Base-by-base conservation (phyloP, 495 filamentous ascomycete genomes). In the Penicillium canariense region DNA sequence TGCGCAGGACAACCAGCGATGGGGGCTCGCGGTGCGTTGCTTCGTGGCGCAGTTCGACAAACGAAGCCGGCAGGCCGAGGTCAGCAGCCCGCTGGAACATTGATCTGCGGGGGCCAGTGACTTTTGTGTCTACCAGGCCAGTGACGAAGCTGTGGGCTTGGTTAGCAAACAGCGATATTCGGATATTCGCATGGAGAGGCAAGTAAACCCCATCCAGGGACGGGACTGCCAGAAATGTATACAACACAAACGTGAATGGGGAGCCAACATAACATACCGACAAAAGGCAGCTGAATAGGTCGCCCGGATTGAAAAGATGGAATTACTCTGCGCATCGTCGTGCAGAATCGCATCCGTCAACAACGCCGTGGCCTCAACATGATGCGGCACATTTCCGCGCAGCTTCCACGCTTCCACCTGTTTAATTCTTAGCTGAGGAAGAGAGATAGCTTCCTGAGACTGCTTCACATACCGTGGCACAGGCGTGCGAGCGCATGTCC, bases 21-120 rank as follows among this genome's bases (percentile, higher is more conserved):
- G 93, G 92, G 49, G 96, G 72, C 61, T 90, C 87, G 57, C 91
- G 87, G 68, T 97, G 93, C 32, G 90, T 94, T 28, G 88, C 88
- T 67, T 94, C 87, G 63, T 97, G 93, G 15, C 93, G 79, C 47
- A 96, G 74, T 71, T 96, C 91, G 31, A 97, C 91, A 67, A 96
- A 94, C 0, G 87, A 84, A 7, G 85, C 84, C 4, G 92, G 90
- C 18, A 97, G 76, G 0, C 85, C 87, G 15, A 94, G 77, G 47
- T 84, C 84, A 59, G 82, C 78, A 1, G 92, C 92, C 10, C 91
- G 77, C 27, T 84, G 77, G 67, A 90, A 91, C 92, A 97, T 96
- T 63, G 85, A 86, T 63, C 83, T 77, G 52, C 84, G 83, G 38
- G 77, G 76, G 48, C 81, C 82, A 61, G 84, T 79, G 57, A 91